A percentile compares a stretch with the other conserved stretches of the same genome.
Conservation (phyloP, 352 stramenopile genomes). For the Phytophthora pluvialis region DNA sequence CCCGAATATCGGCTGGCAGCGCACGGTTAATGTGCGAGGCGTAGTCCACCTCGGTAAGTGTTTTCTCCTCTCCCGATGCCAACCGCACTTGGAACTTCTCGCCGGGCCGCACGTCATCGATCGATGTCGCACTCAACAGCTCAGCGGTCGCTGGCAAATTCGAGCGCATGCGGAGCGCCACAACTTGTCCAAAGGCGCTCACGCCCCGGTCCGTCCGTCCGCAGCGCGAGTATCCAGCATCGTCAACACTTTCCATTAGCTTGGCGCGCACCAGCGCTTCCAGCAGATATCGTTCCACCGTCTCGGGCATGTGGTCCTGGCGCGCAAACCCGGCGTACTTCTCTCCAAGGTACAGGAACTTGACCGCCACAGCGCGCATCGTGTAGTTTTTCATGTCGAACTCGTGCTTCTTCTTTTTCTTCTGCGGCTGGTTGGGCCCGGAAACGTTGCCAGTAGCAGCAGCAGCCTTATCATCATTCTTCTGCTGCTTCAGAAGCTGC, state of each 20-base stretch:
- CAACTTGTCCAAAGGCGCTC: constrained; percentile 85
- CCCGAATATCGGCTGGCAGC: constrained; percentile 90
- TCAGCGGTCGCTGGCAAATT: constrained; percentile 71
- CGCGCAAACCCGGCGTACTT: constrained; percentile 90
- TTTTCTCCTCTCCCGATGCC: constrained; percentile 64
- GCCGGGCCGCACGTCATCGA: constrained; percentile 72
- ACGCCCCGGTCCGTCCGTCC: constrained; percentile 98
- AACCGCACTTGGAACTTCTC: constrained; percentile 71
- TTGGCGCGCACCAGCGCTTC: constrained; percentile 92
- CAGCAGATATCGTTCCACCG: constrained; percentile 94
- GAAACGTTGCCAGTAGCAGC: background rate
- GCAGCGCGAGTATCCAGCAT: constrained; percentile 94
- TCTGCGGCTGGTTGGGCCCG: constrained; percentile 34
- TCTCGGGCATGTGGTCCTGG: constrained; percentile 92
- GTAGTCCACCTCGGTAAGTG: constrained; percentile 95
- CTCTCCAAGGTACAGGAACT: constrained; percentile 89
- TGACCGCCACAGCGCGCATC: constrained; percentile 74
- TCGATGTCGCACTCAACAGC: constrained; percentile 63
- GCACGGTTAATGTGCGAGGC: constrained; percentile 96
- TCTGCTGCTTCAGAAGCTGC: constrained; percentile 28
- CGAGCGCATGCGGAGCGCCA: constrained; percentile 74
- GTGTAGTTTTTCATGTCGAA: constrained; percentile 85
- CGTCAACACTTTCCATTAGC: constrained; percentile 88
- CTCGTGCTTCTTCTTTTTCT: constrained; percentile 72
- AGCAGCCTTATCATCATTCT: constrained; percentile 21